These are phyloP conservation scores for Cercospora sp. DNA, from an alignment of 2,329 filamentous ascomycete genomes.

Conservation along the genomic window DNA sequence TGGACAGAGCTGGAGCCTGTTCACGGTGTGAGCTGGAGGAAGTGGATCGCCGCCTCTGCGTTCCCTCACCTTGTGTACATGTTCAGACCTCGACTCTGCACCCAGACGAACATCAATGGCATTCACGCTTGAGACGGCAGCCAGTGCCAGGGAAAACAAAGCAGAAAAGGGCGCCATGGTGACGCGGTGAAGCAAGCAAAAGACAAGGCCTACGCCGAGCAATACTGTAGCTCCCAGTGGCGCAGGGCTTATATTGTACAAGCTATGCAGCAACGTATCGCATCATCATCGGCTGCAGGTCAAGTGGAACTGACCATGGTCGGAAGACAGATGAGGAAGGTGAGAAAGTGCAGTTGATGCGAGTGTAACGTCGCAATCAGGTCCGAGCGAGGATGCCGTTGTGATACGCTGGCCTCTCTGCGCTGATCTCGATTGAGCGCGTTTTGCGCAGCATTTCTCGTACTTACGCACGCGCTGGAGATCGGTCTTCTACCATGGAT, in stretches of 20 bases:
- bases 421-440: not conserved
- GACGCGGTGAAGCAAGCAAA: not conserved
- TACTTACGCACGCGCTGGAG: not conserved
- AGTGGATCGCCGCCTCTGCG: not conserved
- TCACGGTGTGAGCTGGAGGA: not conserved
- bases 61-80: slow-evolving; percentile 4
- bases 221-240: not conserved
- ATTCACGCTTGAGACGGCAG: slow-evolving; percentile 8
- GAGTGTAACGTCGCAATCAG: not conserved
- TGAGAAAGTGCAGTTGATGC: not conserved
- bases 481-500: not conserved
- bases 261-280: not conserved
- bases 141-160: slow-evolving; percentile 9
- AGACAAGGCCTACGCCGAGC: not conserved
- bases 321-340: not conserved
- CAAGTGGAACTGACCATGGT: slow-evolving; percentile 1
- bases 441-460: not conserved
- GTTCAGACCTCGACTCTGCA: slow-evolving; percentile 1
- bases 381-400: not conserved
- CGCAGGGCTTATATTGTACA: not conserved
- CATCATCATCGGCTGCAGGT: not conserved
- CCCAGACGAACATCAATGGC: slow-evolving; percentile 13
- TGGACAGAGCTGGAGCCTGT: slow-evolving; percentile 16
- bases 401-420: not conserved
- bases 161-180: slow-evolving; percentile 5